phyloP scores from a whole-genome alignment of 192 early-diverging fungal species.

The Pilaira anomala region DNA sequence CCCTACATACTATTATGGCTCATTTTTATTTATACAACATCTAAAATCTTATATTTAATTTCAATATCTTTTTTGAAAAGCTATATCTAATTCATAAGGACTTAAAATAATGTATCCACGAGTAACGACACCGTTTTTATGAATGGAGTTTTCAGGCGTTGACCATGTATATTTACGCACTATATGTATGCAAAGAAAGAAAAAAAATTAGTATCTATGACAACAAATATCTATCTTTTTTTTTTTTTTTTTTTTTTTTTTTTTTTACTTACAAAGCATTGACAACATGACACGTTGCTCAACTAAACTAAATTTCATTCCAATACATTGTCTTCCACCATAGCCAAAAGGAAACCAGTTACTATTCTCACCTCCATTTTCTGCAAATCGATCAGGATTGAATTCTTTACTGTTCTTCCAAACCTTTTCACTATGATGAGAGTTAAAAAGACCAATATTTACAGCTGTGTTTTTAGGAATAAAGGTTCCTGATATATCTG shows the following conservation, averaged over 20 bases:
- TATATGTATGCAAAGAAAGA: too few relatives aligned
- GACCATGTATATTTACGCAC: constrained; percentile 24
- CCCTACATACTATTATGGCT: too few relatives aligned
- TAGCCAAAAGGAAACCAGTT: constrained; percentile 56
- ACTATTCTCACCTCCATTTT: neutral
- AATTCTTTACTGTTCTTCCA: neutral
- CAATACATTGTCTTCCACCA: constrained; percentile 58
- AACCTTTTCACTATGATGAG: neutral
- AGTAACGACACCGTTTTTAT: neutral
- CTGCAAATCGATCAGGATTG: neutral
- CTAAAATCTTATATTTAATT: too few relatives aligned
- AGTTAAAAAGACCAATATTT: neutral
- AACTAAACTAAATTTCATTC: constrained; percentile 59
- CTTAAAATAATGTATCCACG: neutral
- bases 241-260: too few relatives aligned
- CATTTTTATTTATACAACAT: too few relatives aligned
- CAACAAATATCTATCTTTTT: too few relatives aligned
- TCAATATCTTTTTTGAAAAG: constrained; percentile 20
- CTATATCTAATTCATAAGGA: neutral
- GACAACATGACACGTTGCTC: constrained; percentile 55
- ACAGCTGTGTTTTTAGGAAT: neutral
- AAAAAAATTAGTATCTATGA: neutral
- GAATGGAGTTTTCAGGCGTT: constrained; percentile 16
- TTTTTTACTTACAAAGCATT: constrained; percentile 34
- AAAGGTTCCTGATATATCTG: neutral